These are phyloP conservation scores for Hypoxylon lienhwacheense DNA, from an alignment of 495 filamentous ascomycete genomes.

Conservation along the genomic window DNA sequence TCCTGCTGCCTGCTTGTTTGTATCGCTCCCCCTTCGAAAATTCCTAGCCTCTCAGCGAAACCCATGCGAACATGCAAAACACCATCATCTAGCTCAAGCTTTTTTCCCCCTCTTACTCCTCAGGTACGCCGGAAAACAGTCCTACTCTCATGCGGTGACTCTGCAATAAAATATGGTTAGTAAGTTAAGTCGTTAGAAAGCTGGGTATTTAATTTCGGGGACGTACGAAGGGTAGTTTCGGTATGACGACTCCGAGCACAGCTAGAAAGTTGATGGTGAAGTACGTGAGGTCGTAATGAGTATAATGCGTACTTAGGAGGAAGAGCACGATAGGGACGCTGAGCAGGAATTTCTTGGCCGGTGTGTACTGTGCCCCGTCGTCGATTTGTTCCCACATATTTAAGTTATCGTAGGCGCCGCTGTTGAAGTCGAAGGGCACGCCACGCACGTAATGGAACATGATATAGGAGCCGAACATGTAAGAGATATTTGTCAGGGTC, in stretches of 20 bases:
- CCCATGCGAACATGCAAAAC: constrained; percentile 7
- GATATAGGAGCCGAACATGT: constrained; percentile 97
- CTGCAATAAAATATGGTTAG: constrained; percentile 43
- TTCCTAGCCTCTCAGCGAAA: constrained; percentile 15
- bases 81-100: constrained; percentile 4
- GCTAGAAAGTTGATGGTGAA: constrained; percentile 97
- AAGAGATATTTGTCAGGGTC: constrained; percentile 97
- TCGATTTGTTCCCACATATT: constrained; percentile 99
- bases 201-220: neutral
- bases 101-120: constrained; percentile 57
- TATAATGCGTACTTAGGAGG: constrained; percentile 96
- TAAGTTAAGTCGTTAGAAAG: constrained; percentile 1
- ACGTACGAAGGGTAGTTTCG: constrained; percentile 91
- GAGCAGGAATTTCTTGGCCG: constrained; percentile 95
- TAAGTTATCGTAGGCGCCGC: constrained; percentile 97
- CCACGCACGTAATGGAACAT: constrained; percentile 99
- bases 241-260: constrained; percentile 87
- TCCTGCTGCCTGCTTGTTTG: constrained; percentile 7
- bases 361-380: constrained; percentile 97
- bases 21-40: constrained; percentile 9
- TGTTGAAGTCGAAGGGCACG: constrained; percentile 98
- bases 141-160: constrained; percentile 72
- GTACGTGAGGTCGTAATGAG: constrained; percentile 93
- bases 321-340: constrained; percentile 93
- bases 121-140: constrained; percentile 63